These are phyloP conservation scores for Trichosporon coremiiforme DNA, from an alignment of 1,284 basidiomycete species.

Conservation along the genomic window DNA sequence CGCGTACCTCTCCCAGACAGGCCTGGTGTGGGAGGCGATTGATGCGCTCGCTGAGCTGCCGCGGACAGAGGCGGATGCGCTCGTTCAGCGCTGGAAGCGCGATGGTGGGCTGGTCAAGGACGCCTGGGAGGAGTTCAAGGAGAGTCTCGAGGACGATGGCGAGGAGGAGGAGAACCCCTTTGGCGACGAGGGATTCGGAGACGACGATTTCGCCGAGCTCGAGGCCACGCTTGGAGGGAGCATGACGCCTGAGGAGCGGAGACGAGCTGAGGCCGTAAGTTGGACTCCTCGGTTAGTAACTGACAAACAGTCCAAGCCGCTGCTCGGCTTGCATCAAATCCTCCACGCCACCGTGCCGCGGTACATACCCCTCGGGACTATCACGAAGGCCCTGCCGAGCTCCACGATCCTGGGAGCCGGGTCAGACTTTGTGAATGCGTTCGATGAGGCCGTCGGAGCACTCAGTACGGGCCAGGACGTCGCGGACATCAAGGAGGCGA, in stretches of 20 bases:
- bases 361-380: conserved; percentile 37
- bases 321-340: conserved; percentile 47
- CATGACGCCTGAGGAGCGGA: conserved; percentile 37
- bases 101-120: conserved; percentile 46
- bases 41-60: conserved; percentile 38
- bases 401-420: background rate
- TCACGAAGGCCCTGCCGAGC: background rate
- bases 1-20: conserved; percentile 48
- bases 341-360: conserved; percentile 45
- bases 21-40: conserved; percentile 48
- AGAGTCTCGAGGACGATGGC: conserved; percentile 40
- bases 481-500: conserved; percentile 37
- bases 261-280: conserved; percentile 45
- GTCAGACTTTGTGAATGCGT: conserved; percentile 19
- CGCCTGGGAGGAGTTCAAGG: conserved; percentile 54
- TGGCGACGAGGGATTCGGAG: conserved; percentile 32
- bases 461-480: conserved; percentile 48
- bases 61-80: conserved; percentile 37
- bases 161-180: conserved; percentile 29
- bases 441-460: conserved; percentile 32
- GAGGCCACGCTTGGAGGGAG: conserved; percentile 38
- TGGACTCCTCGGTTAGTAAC: background rate
- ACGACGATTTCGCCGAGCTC: conserved; percentile 46
- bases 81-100: conserved; percentile 38
- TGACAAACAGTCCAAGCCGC: conserved; percentile 42